Evolutionary conservation across 2,329 filamentous ascomycete species (phyloP), one percentile per base, ranked within the genome.

Genomic region (Microsporum ferrugineum): DNA sequence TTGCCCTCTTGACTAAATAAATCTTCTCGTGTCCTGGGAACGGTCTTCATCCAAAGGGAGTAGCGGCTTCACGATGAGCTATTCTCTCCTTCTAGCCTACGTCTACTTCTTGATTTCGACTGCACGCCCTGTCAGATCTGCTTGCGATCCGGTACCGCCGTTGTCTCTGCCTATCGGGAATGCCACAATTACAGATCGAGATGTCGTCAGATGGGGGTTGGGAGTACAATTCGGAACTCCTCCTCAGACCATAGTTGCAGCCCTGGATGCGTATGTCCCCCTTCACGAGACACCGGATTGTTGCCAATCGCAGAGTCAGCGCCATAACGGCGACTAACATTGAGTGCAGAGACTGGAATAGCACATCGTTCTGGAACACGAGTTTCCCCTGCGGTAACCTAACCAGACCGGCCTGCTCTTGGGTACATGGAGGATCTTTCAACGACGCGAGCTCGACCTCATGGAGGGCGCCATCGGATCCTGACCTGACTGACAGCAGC

Each of bases 321-420:
- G 27, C 14, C 27, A 17, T 14, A 8, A 17, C 14, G n/a, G 47
- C 12, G 12, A 41, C 58, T 57, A 12, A 57, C 39, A 27, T 12
- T 34, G 49, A 23, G 34, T 36, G 38, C 41, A 63, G 55, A 17
- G 62, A 61, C 27, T 63, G 60, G 59, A 63, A 63, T 31, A 63
- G 58, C 23, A 61, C 59, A 2, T 36, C 34, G 5, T 14, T 61
- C 31, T 61, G 49, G 59, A 41, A 51, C 39, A 47, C 39, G 6
- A 47, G 49, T 43, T 58, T 56, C 17, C 17, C 27, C 3, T 33
- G 56, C 12, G 55, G 14, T 10, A 55, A 33, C n/a, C 38, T 39
- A 3, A 14, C 6, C n/a, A 38, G 29, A 10, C 47, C 49, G 4
- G 49, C 55, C 6, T 63, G 61, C 47, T 38, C 29, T n/a, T 63